A percentile compares a stretch with the other conserved stretches of the same genome.
These are phyloP conservation scores for Diaporthe vexans DNA, from an alignment of 2,329 filamentous ascomycete genomes.

Conservation along the genomic window DNA sequence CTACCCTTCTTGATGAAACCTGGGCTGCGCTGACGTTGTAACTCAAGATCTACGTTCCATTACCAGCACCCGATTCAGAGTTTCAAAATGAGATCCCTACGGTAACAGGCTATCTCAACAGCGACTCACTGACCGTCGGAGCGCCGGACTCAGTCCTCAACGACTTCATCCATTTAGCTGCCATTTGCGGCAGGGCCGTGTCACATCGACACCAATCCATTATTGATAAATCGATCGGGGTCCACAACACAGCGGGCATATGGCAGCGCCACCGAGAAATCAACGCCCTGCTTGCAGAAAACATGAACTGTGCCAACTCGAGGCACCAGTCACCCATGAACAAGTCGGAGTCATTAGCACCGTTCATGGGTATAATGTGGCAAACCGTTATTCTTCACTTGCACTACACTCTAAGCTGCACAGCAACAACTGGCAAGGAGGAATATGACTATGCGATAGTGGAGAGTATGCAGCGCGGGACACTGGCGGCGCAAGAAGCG, in stretches of 20 bases:
- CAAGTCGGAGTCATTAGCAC: not conserved
- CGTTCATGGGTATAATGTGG: not conserved
- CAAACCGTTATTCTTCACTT: not conserved
- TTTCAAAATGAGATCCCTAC: constrained; percentile 25
- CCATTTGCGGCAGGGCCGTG: constrained; percentile 18
- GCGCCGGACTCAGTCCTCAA: not conserved
- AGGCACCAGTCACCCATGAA: not conserved
- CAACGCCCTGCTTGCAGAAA: not conserved
- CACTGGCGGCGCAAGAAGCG: constrained; percentile 11
- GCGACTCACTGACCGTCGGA: constrained; percentile 16
- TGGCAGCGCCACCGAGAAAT: constrained; percentile 25
- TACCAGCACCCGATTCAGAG: constrained; percentile 13
- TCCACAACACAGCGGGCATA: constrained; percentile 14
- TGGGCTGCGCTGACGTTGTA: not conserved
- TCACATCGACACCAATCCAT: constrained; percentile 23
- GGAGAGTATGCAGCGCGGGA: constrained; percentile 17
- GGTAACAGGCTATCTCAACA: constrained; percentile 3
- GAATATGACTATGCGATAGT: constrained; percentile 14
- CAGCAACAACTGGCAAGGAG: not conserved
- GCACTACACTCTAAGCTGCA: constrained; percentile 12
- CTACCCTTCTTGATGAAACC: not conserved
- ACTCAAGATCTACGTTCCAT: constrained; percentile 19
- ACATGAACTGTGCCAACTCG: not conserved
- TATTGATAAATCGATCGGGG: constrained; percentile 10
- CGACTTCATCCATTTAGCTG: constrained; percentile 24